A percentile compares a stretch with the other conserved stretches of the same genome.
Evolutionary conservation across 176 grass and related monocot species (phyloP).

Genomic region (Dactylis glomerata): DNA sequence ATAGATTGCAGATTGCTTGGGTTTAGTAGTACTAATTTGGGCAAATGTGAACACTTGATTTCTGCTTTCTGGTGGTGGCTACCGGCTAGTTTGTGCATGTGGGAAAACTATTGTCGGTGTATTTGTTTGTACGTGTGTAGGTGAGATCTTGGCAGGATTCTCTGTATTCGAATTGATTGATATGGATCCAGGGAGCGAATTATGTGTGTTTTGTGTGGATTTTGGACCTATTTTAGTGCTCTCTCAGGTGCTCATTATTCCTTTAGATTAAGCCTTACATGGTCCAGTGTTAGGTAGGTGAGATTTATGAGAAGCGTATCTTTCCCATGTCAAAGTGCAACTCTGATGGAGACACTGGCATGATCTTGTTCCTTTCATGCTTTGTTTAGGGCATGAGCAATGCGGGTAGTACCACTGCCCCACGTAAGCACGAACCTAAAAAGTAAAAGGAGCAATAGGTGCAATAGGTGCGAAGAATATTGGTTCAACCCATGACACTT

Average conservation of each 20-base stretch:
- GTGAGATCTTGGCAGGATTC: conserved; percentile 37
- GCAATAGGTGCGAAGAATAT: too few relatives aligned
- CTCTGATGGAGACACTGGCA: conserved; percentile 1
- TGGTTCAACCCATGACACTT: too few relatives aligned
- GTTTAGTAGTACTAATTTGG: neutral
- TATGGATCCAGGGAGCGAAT: conserved; percentile 11
- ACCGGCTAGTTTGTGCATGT: neutral
- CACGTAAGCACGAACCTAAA: too few relatives aligned
- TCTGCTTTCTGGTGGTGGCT: neutral
- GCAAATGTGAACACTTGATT: neutral
- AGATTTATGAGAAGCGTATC: conserved; percentile 1
- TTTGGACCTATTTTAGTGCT: conserved; percentile 18
- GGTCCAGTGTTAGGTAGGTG: conserved; percentile 34
- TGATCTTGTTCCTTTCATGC: conserved; percentile 30
- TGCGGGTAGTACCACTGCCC: too few relatives aligned
- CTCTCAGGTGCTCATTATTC: conserved; percentile 25
- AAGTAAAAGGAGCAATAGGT: too few relatives aligned
- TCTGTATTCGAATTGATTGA: conserved; percentile 47
- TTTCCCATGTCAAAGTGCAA: neutral
- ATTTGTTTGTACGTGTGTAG: conserved; percentile 42
- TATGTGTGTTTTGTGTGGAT: neutral
- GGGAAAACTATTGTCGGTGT: conserved; percentile 18
- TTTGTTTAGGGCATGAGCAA: too few relatives aligned
- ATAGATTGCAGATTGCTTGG: neutral
- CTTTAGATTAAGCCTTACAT: conserved; percentile 13